Conservation (phyloP, 345 rosid species). For the Eutrema yunnanense region DNA sequence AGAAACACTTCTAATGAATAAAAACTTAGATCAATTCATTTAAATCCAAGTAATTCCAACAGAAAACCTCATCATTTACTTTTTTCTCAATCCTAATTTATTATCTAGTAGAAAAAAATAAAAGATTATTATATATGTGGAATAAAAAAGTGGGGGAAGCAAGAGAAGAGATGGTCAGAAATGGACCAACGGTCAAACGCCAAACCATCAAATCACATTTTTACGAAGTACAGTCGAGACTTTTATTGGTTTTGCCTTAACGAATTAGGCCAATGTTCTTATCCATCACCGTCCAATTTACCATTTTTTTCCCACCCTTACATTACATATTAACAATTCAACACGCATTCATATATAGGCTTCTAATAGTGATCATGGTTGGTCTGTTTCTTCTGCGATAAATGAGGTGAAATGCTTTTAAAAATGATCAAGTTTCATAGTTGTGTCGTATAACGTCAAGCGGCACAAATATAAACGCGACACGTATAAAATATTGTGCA, state of each 20-base stretch:
- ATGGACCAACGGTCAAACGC: slow-evolving; percentile 26
- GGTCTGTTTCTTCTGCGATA: slow-evolving; percentile 4
- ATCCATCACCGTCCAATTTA: slow-evolving; percentile 18
- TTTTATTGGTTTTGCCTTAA: slow-evolving; percentile 19
- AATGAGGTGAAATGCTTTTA: not conserved
- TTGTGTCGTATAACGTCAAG: not conserved
- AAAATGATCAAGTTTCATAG: not conserved
- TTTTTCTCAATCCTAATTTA: not conserved
- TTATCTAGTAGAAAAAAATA: not conserved
- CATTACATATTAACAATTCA: not conserved
- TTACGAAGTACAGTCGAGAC: slow-evolving; percentile 16
- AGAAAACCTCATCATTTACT: not conserved
- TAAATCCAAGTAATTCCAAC: not conserved
- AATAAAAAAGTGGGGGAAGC: not conserved
- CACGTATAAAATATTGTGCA: not conserved
- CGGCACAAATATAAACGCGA: not conserved
- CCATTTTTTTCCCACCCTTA: not conserved
- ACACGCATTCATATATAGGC: not conserved
- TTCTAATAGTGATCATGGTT: not conserved
- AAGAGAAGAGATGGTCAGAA: slow-evolving; percentile 20
- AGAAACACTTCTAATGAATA: not conserved
- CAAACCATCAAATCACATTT: slow-evolving; percentile 30
- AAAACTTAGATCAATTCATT: not conserved
- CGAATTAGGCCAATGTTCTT: slow-evolving; percentile 30
- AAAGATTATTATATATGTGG: not conserved